A percentile compares a stretch with the other conserved stretches of the same genome.
Evolutionary conservation across 129 eudicot species (phyloP).

Genomic region (Escallonia rubra): DNA sequence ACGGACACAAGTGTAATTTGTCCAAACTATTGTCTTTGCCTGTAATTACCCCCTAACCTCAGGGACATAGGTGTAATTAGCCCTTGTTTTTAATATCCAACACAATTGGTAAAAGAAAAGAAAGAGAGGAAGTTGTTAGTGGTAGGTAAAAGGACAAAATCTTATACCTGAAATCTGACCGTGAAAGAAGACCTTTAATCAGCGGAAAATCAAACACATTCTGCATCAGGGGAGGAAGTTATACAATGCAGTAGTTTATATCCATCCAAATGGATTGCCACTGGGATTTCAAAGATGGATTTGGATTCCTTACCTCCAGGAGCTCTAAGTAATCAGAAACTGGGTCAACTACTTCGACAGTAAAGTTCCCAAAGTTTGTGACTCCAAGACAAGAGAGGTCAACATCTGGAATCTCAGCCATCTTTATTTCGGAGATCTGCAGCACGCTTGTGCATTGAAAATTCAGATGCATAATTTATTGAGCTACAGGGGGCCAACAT

Average conservation of each 20-base stretch:
- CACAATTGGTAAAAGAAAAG: too few species aligned
- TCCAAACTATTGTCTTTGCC: too few species aligned
- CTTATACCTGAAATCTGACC: slow-evolving; percentile 74
- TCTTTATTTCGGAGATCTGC: slow-evolving; percentile 95
- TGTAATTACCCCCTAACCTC: too few species aligned
- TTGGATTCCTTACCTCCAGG: slow-evolving; percentile 64
- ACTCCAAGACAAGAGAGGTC: slow-evolving; percentile 72
- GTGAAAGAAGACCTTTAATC: slow-evolving; percentile 67
- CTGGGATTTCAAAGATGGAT: background rate
- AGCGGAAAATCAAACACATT: slow-evolving; percentile 85
- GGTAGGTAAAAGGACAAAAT: background rate
- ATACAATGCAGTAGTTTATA: slow-evolving; percentile 9
- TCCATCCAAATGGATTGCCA: background rate
- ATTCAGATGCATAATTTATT: slow-evolving; percentile 15
- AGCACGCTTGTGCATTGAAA: slow-evolving; percentile 25
- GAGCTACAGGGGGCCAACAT: background rate
- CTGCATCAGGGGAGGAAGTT: slow-evolving; percentile 34
- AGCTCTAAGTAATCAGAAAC: slow-evolving; percentile 93
- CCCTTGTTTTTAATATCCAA: too few species aligned
- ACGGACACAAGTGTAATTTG: too few species aligned
- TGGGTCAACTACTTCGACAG: slow-evolving; percentile 90
- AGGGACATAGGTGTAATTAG: too few species aligned
- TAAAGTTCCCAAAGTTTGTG: slow-evolving; percentile 67
- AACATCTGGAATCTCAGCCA: slow-evolving; percentile 83
- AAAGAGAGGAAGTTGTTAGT: background rate